A percentile compares a stretch with the other conserved stretches of the same genome.
Evolutionary conservation across 2,329 filamentous ascomycete genomes (phyloP).

Genomic region (Botrytis fragariae): DNA sequence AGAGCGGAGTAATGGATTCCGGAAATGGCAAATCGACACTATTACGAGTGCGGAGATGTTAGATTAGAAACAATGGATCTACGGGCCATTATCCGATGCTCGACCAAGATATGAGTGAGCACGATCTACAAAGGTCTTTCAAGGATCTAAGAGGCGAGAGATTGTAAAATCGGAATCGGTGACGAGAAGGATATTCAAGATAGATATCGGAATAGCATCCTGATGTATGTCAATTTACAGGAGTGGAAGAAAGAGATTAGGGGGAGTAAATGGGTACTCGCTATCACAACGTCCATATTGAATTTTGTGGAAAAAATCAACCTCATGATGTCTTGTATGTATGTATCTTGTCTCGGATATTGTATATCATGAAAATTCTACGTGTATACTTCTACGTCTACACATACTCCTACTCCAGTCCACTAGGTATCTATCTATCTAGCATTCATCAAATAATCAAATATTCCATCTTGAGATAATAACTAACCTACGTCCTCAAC

Average conservation of each 20-base stretch:
- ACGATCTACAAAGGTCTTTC: no score
- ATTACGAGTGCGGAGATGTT: not conserved
- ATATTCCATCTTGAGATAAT: not conserved
- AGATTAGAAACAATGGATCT: not conserved
- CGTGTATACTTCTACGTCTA: not conserved
- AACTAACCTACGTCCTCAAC: not conserved
- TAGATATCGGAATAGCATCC: not conserved
- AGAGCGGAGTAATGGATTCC: no score
- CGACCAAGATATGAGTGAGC: not conserved
- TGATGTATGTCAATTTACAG: not conserved
- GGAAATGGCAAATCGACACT: no score
- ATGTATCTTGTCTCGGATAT: not conserved
- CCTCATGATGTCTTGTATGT: not conserved
- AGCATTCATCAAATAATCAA: not conserved
- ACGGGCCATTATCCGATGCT: not conserved
- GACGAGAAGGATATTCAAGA: not conserved
- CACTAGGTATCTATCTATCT: not conserved
- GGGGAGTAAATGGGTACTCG: not conserved
- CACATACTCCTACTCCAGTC: not conserved
- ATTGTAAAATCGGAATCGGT: not conserved
- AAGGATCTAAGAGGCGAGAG: not conserved
- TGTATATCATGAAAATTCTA: not conserved
- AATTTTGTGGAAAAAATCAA: not conserved
- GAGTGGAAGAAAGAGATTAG: not conserved
- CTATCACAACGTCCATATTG: fast-evolving